phyloP scores from a whole-genome alignment of 352 stramenopile species.

The Phytophthora rubi region DNA sequence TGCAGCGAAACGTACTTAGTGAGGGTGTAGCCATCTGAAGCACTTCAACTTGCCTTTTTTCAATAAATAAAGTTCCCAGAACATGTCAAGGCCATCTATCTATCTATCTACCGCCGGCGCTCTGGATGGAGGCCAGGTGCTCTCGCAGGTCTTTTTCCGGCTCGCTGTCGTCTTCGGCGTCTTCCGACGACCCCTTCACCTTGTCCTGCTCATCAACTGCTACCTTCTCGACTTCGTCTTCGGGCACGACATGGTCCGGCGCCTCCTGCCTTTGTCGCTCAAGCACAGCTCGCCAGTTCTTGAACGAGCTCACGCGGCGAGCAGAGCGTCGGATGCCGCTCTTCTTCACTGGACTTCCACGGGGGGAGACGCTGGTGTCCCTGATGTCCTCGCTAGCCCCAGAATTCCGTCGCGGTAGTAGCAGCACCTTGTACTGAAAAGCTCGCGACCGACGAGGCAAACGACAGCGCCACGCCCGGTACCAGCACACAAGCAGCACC shows the following conservation, averaged over 20 bases:
- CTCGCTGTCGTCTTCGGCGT: slow-evolving; percentile 36
- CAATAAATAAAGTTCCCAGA: slow-evolving; percentile 11
- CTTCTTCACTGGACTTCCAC: slow-evolving; percentile 7
- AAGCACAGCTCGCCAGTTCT: slow-evolving; percentile 6
- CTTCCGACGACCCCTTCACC: background rate
- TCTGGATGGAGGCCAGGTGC: slow-evolving; percentile 60
- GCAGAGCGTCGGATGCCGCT: slow-evolving; percentile 16
- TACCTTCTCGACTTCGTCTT: background rate
- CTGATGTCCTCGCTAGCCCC: slow-evolving; percentile 17
- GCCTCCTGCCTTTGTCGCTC: slow-evolving; percentile 9
- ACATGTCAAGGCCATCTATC: background rate
- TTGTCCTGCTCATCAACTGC: background rate
- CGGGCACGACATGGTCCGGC: slow-evolving; percentile 4
- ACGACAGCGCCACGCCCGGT: background rate
- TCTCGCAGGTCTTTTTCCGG: slow-evolving; percentile 40
- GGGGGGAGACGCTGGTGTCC: background rate
- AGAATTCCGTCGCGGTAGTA: slow-evolving; percentile 25
- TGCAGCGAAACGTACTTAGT: slow-evolving; percentile 32
- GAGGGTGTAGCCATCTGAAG: slow-evolving; percentile 13
- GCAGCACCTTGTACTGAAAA: slow-evolving; percentile 62
- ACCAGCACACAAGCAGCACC: slow-evolving; percentile 23
- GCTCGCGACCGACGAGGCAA: slow-evolving; percentile 19
- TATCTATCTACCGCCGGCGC: slow-evolving; percentile 21
- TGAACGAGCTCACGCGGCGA: slow-evolving; percentile 22
- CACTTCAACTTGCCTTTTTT: slow-evolving; percentile 15